phyloP scores from a whole-genome alignment of 2,329 filamentous ascomycete species.

The Daldinia sp. region DNA sequence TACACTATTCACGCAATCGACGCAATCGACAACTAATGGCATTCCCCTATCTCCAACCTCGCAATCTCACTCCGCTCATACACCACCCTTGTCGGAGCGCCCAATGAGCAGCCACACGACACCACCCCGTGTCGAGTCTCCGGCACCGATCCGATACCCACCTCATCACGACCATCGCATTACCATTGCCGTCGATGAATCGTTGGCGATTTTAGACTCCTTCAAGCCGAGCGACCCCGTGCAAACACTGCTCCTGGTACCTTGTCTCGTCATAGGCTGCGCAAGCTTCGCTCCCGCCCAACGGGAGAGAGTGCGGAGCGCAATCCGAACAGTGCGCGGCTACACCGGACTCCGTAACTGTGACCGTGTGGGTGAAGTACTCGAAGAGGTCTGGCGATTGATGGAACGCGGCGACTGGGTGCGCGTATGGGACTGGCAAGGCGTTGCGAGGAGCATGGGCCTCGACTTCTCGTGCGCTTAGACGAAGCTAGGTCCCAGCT shows the following conservation, averaged over 20 bases:
- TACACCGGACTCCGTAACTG: slow-evolving; percentile 69
- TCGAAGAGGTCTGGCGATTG: slow-evolving; percentile 66
- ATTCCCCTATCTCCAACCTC: slow-evolving; percentile 40
- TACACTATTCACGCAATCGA: slow-evolving; percentile 28
- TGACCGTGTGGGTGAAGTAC: slow-evolving; percentile 60
- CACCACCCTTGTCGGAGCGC: slow-evolving; percentile 34
- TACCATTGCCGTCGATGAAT: slow-evolving; percentile 64
- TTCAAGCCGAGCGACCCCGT: slow-evolving; percentile 66
- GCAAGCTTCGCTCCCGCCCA: slow-evolving; percentile 63
- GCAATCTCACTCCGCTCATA: slow-evolving; percentile 33
- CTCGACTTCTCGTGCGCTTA: slow-evolving; percentile 64
- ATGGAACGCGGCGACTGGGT: slow-evolving; percentile 67
- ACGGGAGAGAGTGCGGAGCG: slow-evolving; percentile 60
- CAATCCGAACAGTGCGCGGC: slow-evolving; percentile 60
- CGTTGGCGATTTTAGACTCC: slow-evolving; percentile 61
- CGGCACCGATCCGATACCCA: slow-evolving; percentile 57
- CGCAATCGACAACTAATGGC: slow-evolving; percentile 23
- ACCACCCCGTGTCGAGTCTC: slow-evolving; percentile 46
- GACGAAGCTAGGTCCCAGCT: neutral
- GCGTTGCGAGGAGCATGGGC: slow-evolving; percentile 59
- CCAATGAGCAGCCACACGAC: slow-evolving; percentile 33
- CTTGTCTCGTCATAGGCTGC: slow-evolving; percentile 68
- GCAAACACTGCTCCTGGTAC: slow-evolving; percentile 67
- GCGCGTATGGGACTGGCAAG: slow-evolving; percentile 71
- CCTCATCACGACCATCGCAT: slow-evolving; percentile 61